These are phyloP conservation scores for Colletotrichum sp. DNA, from an alignment of 2,329 filamentous ascomycete genomes.

Conservation along the genomic window DNA sequence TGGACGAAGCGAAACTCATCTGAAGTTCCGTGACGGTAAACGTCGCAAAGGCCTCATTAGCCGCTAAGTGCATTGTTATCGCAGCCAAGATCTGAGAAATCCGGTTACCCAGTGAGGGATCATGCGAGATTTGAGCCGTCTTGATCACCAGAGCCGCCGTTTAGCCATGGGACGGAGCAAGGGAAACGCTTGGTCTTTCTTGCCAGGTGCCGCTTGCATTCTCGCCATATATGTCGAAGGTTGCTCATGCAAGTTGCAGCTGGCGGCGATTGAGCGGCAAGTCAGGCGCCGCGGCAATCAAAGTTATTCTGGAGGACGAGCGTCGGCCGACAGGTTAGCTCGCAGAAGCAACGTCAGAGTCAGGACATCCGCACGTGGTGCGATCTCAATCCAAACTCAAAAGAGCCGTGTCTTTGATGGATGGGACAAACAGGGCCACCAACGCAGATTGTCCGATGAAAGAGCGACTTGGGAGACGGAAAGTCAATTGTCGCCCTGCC, in stretches of 20 bases:
- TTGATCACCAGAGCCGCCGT: not conserved
- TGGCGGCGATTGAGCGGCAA: not conserved
- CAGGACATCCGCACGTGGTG: not conserved
- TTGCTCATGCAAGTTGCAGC: not conserved
- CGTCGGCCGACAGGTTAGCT: not conserved
- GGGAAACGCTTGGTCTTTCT: not conserved
- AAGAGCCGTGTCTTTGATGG: not conserved
- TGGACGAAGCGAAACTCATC: conserved; percentile 16
- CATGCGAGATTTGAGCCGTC: not conserved
- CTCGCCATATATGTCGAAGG: not conserved
- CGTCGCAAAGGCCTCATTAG: not conserved
- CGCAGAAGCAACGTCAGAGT: not conserved
- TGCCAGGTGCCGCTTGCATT: not conserved
- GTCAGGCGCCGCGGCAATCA: not conserved
- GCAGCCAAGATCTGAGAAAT: not conserved
- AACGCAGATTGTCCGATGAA: conserved; percentile 8
- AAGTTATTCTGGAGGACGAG: not conserved
- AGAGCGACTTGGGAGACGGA: not conserved
- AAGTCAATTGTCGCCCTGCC: conserved; percentile 1
- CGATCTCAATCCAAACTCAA: not conserved
- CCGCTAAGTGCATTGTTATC: not conserved
- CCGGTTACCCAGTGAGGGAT: not conserved
- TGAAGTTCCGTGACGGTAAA: conserved; percentile 15
- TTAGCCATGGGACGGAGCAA: not conserved
- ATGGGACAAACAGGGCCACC: conserved; percentile 13